A percentile compares a stretch with the other conserved stretches of the same genome.
phyloP scores from a whole-genome alignment of 176 grass and related monocot species.

The Triticum monococcum region DNA sequence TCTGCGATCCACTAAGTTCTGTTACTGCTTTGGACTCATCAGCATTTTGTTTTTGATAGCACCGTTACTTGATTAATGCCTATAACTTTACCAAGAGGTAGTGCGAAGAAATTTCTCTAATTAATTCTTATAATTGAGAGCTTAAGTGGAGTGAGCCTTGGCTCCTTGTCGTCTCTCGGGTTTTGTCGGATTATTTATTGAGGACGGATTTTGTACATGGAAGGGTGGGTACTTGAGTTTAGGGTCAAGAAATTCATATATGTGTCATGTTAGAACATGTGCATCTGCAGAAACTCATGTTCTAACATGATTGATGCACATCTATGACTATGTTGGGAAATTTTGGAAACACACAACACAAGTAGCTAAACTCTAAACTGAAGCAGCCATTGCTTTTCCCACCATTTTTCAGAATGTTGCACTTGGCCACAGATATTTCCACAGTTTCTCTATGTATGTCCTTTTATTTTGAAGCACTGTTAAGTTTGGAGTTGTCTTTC shows the following conservation, averaged over 20 bases:
- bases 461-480: background rate
- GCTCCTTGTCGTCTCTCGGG: background rate
- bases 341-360: background rate
- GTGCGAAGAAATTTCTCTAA: background rate
- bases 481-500: background rate
- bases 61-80: constrained; percentile 15
- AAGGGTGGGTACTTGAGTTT: background rate
- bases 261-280: constrained; percentile 6
- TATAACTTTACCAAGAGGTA: background rate
- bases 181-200: constrained; percentile 19
- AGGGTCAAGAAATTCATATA: constrained; percentile 13
- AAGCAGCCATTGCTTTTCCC: background rate
- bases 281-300: constrained; percentile 12
- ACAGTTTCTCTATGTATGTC: background rate
- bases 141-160: constrained; percentile 3
- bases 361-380: background rate
- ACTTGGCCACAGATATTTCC: constrained; percentile 22
- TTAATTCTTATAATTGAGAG: background rate
- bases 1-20: background rate
- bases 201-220: background rate
- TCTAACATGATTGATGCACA: constrained; percentile 15
- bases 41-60: constrained; percentile 9
- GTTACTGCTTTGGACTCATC: constrained; percentile 13
- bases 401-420: constrained; percentile 20
- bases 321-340: background rate